phyloP scores from a whole-genome alignment of 352 stramenopile genomes.

The Globisporangium spinosum region DNA sequence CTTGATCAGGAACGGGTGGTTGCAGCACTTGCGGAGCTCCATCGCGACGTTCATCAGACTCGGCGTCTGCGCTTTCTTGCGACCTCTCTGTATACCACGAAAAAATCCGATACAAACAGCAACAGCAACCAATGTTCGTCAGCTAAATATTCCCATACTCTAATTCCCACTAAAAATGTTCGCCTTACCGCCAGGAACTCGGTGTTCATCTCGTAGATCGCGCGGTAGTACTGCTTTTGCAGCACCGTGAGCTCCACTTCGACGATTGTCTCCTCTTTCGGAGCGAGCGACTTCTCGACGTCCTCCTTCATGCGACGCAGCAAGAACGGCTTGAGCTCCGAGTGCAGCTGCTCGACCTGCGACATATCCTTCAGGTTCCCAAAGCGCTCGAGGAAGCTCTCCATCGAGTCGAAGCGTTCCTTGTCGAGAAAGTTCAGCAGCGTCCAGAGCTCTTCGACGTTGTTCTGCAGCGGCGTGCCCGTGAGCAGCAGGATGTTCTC shows the following conservation, averaged over 20 bases:
- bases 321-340: conserved; percentile 81
- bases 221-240: conserved; percentile 90
- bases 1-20: conserved; percentile 92
- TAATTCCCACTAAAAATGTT: background rate
- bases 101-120: background rate
- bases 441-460: conserved; percentile 94
- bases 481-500: conserved; percentile 89
- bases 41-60: conserved; percentile 92
- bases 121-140: background rate
- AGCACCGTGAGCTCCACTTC: conserved; percentile 90
- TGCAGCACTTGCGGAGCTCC: conserved; percentile 94
- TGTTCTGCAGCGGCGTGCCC: conserved; percentile 89
- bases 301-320: conserved; percentile 89
- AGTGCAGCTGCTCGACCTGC: conserved; percentile 86
- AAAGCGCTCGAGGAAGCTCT: conserved; percentile 93
- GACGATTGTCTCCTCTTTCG: conserved; percentile 89
- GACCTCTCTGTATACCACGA: conserved; percentile 32
- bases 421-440: conserved; percentile 98
- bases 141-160: background rate
- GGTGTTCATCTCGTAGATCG: conserved; percentile 92
- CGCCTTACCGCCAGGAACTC: conserved; percentile 74
- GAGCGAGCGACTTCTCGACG: conserved; percentile 85
- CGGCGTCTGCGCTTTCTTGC: conserved; percentile 64
- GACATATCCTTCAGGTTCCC: conserved; percentile 90
- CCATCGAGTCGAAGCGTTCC: conserved; percentile 91